phyloP scores from a whole-genome alignment of 345 rosid species.

The Turritis glabra region DNA sequence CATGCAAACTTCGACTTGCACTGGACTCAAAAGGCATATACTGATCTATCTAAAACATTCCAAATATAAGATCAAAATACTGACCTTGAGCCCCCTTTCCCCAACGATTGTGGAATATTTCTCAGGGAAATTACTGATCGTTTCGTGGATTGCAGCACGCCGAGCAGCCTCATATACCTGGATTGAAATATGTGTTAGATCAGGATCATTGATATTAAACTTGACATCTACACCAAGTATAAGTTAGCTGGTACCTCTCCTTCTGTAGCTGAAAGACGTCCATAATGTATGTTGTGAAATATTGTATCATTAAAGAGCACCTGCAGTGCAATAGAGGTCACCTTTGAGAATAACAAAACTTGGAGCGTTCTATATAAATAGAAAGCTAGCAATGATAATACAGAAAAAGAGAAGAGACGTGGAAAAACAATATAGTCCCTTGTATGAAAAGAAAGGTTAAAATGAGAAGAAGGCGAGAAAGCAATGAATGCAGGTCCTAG shows the following conservation, averaged over 20 bases:
- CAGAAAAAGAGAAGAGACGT: background rate
- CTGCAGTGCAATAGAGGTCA: constrained; percentile 47
- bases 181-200: constrained; percentile 20
- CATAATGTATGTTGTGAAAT: constrained; percentile 94
- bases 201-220: background rate
- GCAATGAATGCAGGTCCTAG: background rate
- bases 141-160: constrained; percentile 92
- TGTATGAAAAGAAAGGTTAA: background rate
- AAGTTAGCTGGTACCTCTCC: constrained; percentile 62
- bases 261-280: constrained; percentile 86
- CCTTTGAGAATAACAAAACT: constrained; percentile 24
- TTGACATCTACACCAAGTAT: background rate
- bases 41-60: constrained; percentile 4
- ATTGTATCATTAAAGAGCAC: constrained; percentile 96
- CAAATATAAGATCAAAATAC: constrained; percentile 31
- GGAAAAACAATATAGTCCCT: background rate
- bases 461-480: constrained; percentile 7
- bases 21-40: constrained; percentile 7
- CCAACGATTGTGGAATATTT: constrained; percentile 93
- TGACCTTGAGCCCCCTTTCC: constrained; percentile 98
- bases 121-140: constrained; percentile 85
- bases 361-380: background rate
- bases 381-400: constrained; percentile 2
- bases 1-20: constrained; percentile 16
- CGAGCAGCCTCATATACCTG: constrained; percentile 98